A percentile compares a stretch with the other conserved stretches of the same genome.
phyloP scores from a whole-genome alignment of 1,284 basidiomycete species.

The Pseudozyma sp. region DNA sequence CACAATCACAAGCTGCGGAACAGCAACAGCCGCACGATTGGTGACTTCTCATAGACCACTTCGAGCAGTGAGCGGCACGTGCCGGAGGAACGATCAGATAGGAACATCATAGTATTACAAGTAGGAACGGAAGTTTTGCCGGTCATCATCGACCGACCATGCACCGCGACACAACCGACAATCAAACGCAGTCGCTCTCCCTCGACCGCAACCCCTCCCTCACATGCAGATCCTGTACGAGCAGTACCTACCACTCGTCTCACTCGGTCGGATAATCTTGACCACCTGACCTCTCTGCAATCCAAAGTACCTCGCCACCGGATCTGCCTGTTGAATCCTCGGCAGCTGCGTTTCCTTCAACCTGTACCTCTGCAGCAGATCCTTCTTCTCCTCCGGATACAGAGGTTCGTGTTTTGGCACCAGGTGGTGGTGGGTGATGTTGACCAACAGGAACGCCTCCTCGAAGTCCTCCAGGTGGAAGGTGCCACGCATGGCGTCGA shows the following conservation, averaged over 20 bases:
- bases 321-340: conserved; percentile 93
- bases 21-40: too few relatives aligned
- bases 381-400: conserved; percentile 84
- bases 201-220: too few relatives aligned
- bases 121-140: too few relatives aligned
- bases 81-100: too few relatives aligned
- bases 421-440: conserved; percentile 91
- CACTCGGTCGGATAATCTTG: conserved; percentile 93
- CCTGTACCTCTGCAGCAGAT: conserved; percentile 90
- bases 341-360: conserved; percentile 98
- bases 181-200: too few relatives aligned
- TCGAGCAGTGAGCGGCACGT: too few relatives aligned
- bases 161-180: too few relatives aligned
- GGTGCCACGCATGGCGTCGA: conserved; percentile 72
- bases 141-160: too few relatives aligned
- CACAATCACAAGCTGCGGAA: too few relatives aligned
- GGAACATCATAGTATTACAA: too few relatives aligned
- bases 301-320: conserved; percentile 97
- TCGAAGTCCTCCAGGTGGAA: conserved; percentile 96
- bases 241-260: conserved; percentile 94
- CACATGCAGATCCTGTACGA: conserved; percentile 82
- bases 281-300: conserved; percentile 94
- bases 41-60: too few relatives aligned
- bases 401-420: conserved; percentile 95
- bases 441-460: conserved; percentile 94